Evolutionary conservation across 148 eudicot species (phyloP).

Genomic region (Limonium bicolor): DNA sequence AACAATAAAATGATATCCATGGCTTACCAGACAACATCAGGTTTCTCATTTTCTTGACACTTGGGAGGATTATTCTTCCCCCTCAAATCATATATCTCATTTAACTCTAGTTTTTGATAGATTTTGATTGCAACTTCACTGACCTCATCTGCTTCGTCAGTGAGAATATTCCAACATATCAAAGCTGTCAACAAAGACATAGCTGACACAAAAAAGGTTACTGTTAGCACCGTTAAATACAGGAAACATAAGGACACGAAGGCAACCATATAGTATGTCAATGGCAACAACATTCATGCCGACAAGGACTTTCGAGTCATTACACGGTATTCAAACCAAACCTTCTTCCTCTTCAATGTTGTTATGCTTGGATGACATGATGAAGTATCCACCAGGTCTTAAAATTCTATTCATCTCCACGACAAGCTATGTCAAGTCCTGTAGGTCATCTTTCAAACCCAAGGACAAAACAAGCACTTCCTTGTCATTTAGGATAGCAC

Average conservation of each 20-base stretch:
- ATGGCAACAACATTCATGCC: too few species aligned
- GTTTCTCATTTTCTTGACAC: conserved; percentile 80
- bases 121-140: conserved; percentile 74
- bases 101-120: conserved; percentile 83
- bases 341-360: conserved; percentile 92
- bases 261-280: too few species aligned
- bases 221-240: too few species aligned
- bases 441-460: conserved; percentile 81
- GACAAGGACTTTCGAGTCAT: too few species aligned
- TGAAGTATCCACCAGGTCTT: conserved; percentile 92
- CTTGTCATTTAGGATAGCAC: conserved; percentile 54
- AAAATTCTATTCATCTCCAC: conserved; percentile 82
- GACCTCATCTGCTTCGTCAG: conserved; percentile 78
- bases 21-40: conserved; percentile 87
- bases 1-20: too few species aligned
- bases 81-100: conserved; percentile 60
- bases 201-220: too few species aligned
- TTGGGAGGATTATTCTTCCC: conserved; percentile 75
- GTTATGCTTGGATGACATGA: conserved; percentile 56
- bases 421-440: conserved; percentile 81
- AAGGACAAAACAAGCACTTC: conserved; percentile 64
- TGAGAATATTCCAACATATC: conserved; percentile 88
- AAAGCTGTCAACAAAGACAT: conserved; percentile 60
- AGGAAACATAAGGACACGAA: too few species aligned
- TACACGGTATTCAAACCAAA: too few species aligned